Percentiles rank a stretch among this genome's conserved stretches.
Conservation (phyloP, 2,329 filamentous ascomycete genomes). For the Acarospora socialis region DNA sequence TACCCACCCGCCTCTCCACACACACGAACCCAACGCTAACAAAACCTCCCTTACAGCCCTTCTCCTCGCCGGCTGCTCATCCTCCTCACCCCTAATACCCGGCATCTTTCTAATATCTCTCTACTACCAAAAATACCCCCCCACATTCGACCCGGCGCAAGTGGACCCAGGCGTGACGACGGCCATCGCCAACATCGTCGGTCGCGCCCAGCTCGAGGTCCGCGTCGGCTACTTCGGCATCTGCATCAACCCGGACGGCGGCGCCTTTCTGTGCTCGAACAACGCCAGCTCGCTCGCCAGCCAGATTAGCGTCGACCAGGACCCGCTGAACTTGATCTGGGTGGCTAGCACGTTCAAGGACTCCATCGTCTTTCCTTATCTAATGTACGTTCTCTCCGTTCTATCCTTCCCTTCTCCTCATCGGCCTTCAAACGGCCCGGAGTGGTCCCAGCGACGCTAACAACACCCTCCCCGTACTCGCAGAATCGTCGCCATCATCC, state of each 20-base stretch:
- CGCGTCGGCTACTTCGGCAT: conserved; percentile 97
- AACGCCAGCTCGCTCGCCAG: conserved; percentile 89
- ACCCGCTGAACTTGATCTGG: conserved; percentile 95
- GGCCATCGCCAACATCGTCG: conserved; percentile 82
- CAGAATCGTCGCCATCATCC: conserved; percentile 93
- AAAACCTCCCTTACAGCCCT: conserved; percentile 45
- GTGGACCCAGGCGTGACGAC: conserved; percentile 78
- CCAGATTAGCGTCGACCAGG: conserved; percentile 77
- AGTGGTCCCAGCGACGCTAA: conserved; percentile 8
- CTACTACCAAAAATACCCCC: conserved; percentile 81
- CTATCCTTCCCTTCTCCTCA: background rate
- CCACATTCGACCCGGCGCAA: conserved; percentile 70
- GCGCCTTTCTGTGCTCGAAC: conserved; percentile 88
- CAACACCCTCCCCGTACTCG: conserved; percentile 1
- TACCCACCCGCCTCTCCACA: conserved; percentile 3
- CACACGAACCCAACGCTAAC: conserved; percentile 9
- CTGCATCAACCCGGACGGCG: conserved; percentile 82
- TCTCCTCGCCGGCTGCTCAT: conserved; percentile 87
- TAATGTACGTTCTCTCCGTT: conserved; percentile 54
- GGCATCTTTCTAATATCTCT: conserved; percentile 96
- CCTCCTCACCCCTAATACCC: conserved; percentile 86
- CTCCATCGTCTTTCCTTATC: conserved; percentile 93
- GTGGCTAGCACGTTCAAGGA: conserved; percentile 95
- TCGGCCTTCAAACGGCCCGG: conserved; percentile 9
- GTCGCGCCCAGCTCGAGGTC: conserved; percentile 68